Conservation (phyloP, 2,329 filamentous ascomycete species). For the Paecilomyces niveus region DNA sequence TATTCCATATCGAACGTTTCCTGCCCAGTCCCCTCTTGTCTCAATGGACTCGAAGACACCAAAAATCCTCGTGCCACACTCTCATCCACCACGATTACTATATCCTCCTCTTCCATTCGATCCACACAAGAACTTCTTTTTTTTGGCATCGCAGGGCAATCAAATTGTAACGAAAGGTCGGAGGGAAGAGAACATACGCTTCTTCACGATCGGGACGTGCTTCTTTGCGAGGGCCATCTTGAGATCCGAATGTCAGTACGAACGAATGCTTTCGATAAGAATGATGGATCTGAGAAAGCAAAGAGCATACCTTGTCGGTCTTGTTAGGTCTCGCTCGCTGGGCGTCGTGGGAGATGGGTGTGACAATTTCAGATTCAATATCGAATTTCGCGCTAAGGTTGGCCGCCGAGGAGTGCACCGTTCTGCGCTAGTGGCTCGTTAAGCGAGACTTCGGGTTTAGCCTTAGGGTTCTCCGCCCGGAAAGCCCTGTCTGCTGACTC, state of each 20-base stretch:
- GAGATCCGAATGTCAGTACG: slow-evolving; percentile 8
- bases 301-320: slow-evolving; percentile 37
- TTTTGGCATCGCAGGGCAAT: not conserved
- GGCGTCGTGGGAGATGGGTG: slow-evolving; percentile 33
- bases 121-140: not conserved
- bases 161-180: not conserved
- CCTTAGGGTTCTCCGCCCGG: slow-evolving; percentile 3
- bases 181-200: slow-evolving; percentile 65
- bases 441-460: slow-evolving; percentile 18
- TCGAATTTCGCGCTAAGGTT: slow-evolving; percentile 33
- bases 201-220: slow-evolving; percentile 99
- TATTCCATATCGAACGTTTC: slow-evolving; percentile 1
- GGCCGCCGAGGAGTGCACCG: slow-evolving; percentile 21
- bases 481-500: not conserved
- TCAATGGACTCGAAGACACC: not conserved
- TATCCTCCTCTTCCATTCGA: not conserved
- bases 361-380: slow-evolving; percentile 30
- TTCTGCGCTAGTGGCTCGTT: slow-evolving; percentile 28
- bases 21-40: not conserved
- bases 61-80: not conserved
- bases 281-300: not conserved
- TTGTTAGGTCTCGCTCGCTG: slow-evolving; percentile 35
- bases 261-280: slow-evolving; percentile 2
- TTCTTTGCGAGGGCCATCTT: slow-evolving; percentile 98
- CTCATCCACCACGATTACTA: not conserved